Evolutionary conservation across 805 yeast species (phyloP).

Genomic region (Huiozyma sinensis): DNA sequence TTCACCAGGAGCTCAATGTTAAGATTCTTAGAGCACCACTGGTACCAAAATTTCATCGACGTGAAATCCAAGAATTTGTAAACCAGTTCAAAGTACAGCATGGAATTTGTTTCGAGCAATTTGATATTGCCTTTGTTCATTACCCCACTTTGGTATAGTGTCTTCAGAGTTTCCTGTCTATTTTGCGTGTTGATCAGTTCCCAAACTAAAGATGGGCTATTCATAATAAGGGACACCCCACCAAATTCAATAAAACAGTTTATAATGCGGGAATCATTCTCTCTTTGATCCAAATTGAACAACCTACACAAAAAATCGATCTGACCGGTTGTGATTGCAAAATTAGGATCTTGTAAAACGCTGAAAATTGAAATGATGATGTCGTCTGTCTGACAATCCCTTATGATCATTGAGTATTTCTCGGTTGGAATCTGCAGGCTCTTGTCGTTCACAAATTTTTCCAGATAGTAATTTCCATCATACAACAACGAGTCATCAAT

Average conservation of each 20-base stretch:
- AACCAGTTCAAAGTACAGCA: conserved; percentile 14
- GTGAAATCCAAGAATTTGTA: conserved; percentile 15
- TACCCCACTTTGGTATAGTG: conserved; percentile 20
- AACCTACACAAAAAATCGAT: conserved; percentile 1
- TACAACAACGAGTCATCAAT: conserved; percentile 3
- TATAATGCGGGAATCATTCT: conserved; percentile 16
- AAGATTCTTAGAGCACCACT: conserved; percentile 18
- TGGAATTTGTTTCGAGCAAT: conserved; percentile 5
- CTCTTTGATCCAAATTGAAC: conserved; percentile 15
- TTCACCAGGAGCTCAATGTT: conserved; percentile 7
- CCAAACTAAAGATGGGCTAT: conserved; percentile 1
- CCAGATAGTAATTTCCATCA: conserved; percentile 4
- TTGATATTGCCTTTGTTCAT: conserved; percentile 10
- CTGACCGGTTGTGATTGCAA: too few relatives aligned
- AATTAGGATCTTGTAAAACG: neutral
- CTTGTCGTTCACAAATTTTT: neutral
- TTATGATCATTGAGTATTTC: conserved; percentile 2
- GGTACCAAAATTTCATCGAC: conserved; percentile 18
- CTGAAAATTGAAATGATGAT: neutral
- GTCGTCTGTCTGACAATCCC: conserved; percentile 6
- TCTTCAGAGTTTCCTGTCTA: neutral
- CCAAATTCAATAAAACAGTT: conserved; percentile 17
- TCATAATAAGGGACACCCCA: conserved; percentile 15
- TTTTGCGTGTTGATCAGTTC: neutral
- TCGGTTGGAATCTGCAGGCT: neutral